A percentile compares a stretch with the other conserved stretches of the same genome.
These are phyloP conservation scores for Buxus sempervirens DNA, from an alignment of 164 flowering plant species.

Conservation along the genomic window DNA sequence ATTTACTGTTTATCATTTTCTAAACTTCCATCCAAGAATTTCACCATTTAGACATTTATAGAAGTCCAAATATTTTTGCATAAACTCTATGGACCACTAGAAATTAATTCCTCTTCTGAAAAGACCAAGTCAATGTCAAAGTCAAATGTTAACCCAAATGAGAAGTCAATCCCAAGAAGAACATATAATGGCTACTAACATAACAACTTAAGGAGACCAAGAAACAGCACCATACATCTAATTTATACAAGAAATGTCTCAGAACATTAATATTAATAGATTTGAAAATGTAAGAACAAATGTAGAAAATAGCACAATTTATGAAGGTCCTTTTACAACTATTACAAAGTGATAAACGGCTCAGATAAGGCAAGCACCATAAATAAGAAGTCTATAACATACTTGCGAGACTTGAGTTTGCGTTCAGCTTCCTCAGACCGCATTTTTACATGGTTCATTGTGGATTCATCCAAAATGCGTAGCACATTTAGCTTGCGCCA, in stretches of 20 bases:
- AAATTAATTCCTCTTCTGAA: too few relatives aligned
- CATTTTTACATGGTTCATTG: conserved; percentile 89
- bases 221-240: neutral
- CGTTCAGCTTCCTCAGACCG: conserved; percentile 94
- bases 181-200: too few relatives aligned
- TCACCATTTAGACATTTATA: too few relatives aligned
- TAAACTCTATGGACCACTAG: too few relatives aligned
- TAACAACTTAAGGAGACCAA: too few relatives aligned
- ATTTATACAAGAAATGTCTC: neutral
- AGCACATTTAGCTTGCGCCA: conserved; percentile 95
- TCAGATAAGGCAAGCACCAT: conserved; percentile 1
- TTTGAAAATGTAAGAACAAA: too few relatives aligned
- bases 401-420: conserved; percentile 75
- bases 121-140: too few relatives aligned
- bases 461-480: conserved; percentile 87
- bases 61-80: too few relatives aligned
- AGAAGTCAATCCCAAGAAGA: too few relatives aligned
- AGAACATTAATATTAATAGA: neutral
- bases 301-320: neutral
- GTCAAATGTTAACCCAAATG: too few relatives aligned
- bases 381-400: conserved; percentile 27
- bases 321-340: conserved; percentile 1
- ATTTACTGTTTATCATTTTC: too few relatives aligned
- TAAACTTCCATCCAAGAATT: too few relatives aligned
- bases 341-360: neutral